phyloP scores from a whole-genome alignment of 2,329 filamentous ascomycete species.

The Cercospora janseana region DNA sequence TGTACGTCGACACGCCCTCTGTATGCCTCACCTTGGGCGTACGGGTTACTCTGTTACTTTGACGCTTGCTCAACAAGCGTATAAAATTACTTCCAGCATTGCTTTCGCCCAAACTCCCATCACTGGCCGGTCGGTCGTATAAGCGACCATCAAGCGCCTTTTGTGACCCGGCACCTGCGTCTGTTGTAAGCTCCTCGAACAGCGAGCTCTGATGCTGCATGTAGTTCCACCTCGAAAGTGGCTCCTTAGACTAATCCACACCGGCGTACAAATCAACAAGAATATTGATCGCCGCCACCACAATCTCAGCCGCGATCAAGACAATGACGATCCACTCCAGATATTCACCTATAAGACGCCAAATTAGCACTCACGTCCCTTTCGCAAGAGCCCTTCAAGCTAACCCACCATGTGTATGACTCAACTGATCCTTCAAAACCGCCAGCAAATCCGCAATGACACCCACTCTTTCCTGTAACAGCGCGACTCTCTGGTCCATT shows the following conservation, averaged over 20 bases:
- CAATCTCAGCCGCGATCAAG: constrained; percentile 90
- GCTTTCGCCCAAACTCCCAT: too few relatives aligned
- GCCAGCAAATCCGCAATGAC: constrained; percentile 92
- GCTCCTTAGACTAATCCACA: constrained; percentile 16
- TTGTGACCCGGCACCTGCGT: too few relatives aligned
- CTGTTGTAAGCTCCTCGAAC: too few relatives aligned
- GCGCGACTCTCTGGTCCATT: constrained; percentile 90
- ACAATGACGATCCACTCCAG: constrained; percentile 72
- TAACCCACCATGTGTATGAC: constrained; percentile 79
- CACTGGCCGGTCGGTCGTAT: too few relatives aligned
- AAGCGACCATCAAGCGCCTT: too few relatives aligned
- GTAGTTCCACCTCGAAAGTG: too few relatives aligned
- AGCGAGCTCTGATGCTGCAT: too few relatives aligned
- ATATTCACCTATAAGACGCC: constrained; percentile 42
- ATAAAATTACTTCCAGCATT: too few relatives aligned
- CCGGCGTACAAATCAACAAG: constrained; percentile 84
- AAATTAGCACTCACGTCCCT: not conserved
- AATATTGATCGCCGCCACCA: constrained; percentile 84
- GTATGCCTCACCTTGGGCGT: too few relatives aligned
- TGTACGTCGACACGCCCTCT: too few relatives aligned
- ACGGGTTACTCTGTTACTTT: too few relatives aligned
- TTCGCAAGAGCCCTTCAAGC: not conserved
- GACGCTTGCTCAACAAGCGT: too few relatives aligned
- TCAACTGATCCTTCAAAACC: constrained; percentile 92
- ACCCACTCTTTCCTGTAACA: constrained; percentile 84